These are phyloP conservation scores for Colletotrichum sp. DNA, from an alignment of 2,329 filamentous ascomycete species.

Conservation along the genomic window DNA sequence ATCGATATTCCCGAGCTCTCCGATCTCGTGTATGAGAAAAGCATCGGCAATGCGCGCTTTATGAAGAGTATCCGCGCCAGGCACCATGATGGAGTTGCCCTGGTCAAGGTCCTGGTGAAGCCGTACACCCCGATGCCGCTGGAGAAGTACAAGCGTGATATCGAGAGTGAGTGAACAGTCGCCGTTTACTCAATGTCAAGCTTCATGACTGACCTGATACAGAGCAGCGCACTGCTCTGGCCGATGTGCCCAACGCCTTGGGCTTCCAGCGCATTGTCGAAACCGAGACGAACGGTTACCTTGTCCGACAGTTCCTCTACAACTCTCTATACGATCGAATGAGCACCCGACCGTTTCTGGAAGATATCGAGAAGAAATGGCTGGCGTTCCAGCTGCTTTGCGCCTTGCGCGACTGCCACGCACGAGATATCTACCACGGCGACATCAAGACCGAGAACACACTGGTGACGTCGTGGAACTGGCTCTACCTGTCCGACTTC, in stretches of 20 bases:
- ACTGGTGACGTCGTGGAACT: slow-evolving; percentile 98
- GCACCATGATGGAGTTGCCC: slow-evolving; percentile 87
- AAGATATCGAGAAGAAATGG: slow-evolving; percentile 99
- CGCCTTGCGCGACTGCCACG: slow-evolving; percentile 89
- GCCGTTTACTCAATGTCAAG: neutral
- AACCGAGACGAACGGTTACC: slow-evolving; percentile 87
- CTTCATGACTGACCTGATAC: slow-evolving; percentile 14
- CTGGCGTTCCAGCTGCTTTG: slow-evolving; percentile 94
- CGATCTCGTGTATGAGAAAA: slow-evolving; percentile 90
- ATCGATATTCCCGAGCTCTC: slow-evolving; percentile 93
- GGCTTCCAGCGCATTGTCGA: slow-evolving; percentile 91
- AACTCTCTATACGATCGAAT: slow-evolving; percentile 97
- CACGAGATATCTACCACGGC: slow-evolving; percentile 88
- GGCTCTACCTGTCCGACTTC: slow-evolving; percentile 98
- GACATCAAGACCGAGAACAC: slow-evolving; percentile 99
- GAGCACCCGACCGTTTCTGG: slow-evolving; percentile 93
- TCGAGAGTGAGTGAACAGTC: slow-evolving; percentile 62
- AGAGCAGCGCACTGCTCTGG: slow-evolving; percentile 81
- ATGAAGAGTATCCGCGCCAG: slow-evolving; percentile 95
- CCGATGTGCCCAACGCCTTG: slow-evolving; percentile 88
- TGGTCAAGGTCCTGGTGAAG: slow-evolving; percentile 95
- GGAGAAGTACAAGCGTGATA: slow-evolving; percentile 75
- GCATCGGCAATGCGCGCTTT: slow-evolving; percentile 88
- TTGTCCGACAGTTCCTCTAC: slow-evolving; percentile 94
- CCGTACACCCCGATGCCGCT: slow-evolving; percentile 84